Evolutionary conservation across 164 flowering plant species (phyloP).

Genomic region (Vitis rotundifolia): DNA sequence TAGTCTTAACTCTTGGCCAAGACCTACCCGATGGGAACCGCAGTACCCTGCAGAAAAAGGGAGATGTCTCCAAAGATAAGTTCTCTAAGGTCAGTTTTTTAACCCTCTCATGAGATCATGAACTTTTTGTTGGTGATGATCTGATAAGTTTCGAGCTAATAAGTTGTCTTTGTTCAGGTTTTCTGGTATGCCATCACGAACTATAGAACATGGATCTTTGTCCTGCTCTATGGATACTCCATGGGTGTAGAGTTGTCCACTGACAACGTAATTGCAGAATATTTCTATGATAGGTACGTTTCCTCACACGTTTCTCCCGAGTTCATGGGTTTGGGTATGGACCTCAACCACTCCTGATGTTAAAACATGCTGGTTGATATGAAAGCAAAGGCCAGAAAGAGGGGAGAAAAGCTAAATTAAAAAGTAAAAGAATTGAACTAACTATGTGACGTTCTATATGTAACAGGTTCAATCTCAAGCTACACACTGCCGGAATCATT

Average conservation of each 20-base stretch:
- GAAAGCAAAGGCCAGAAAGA: too few relatives aligned
- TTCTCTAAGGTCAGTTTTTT: slow-evolving; percentile 52
- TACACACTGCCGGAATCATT: slow-evolving; percentile 71
- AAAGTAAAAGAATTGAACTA: not conserved
- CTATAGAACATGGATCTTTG: slow-evolving; percentile 81
- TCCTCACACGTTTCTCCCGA: not conserved
- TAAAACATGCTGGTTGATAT: too few relatives aligned
- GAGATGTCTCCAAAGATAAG: slow-evolving; percentile 57
- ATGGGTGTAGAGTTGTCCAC: slow-evolving; percentile 75
- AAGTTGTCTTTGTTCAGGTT: slow-evolving; percentile 36
- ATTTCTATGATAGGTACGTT: slow-evolving; percentile 57
- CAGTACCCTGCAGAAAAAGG: slow-evolving; percentile 53
- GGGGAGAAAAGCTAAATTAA: not conserved
- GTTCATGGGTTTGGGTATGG: too few relatives aligned
- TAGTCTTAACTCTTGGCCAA: slow-evolving; percentile 70
- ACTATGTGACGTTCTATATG: not conserved
- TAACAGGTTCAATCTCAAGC: slow-evolving; percentile 62
- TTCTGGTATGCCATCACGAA: slow-evolving; percentile 63
- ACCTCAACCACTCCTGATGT: too few relatives aligned
- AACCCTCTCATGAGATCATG: too few relatives aligned
- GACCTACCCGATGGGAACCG: slow-evolving; percentile 86
- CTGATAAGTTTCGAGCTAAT: not conserved
- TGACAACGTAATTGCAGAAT: slow-evolving; percentile 75
- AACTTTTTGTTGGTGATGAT: not conserved
- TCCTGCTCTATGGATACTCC: slow-evolving; percentile 70